Base-by-base conservation (phyloP, 2,329 filamentous ascomycete species). In the Cordyceps cicadae region DNA sequence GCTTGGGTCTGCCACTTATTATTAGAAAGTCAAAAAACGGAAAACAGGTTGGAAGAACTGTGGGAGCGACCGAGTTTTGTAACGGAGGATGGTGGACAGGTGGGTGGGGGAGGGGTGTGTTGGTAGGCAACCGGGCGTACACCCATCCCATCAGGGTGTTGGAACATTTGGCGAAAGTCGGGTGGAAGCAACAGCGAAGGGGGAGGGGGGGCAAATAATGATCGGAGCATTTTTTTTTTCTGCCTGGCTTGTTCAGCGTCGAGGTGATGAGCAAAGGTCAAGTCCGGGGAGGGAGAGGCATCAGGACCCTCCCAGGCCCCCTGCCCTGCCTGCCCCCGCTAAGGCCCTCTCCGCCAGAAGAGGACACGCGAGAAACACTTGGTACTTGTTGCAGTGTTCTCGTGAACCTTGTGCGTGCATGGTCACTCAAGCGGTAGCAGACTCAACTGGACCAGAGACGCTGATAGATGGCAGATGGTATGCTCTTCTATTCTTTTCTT, bases 161-260 rank as follows among this genome's bases (percentile, higher is more conserved):
- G 24, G 56, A 54, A 32, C 39, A 32, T 34, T 51, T 46, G 34
- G 43, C 55, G 41, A 51, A 37, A 32, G 55, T 50, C 51, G 34
- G 37, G 50, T 46, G 50, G 37, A 24, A 37, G 37, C 26, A 26
- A 32, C 52, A 57, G 26, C 43, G 46, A 51, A 21, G 34, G 24
- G 48, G 43, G 24, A 7, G 14, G 32, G 43, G 17, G 45, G 15
- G 11, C 29, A 15, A 26, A 32, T 24, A 15, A 53, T 46, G 53
- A 61, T 61, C 59, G 59, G 59, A 61, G 53, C 53, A 24, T 61
- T 61, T 61, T 56, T 61, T 37, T n/a, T 46, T 24, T 59, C 32
- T 58, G 56, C 21, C 11, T 34, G 37, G 46, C 19, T 24, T 43
- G 55, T n/a, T 50, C 14, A 15, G 37, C 26, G 14, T 26, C 32